phyloP scores from a whole-genome alignment of 148 eudicot genomes.

The Heliosperma pusillum region DNA sequence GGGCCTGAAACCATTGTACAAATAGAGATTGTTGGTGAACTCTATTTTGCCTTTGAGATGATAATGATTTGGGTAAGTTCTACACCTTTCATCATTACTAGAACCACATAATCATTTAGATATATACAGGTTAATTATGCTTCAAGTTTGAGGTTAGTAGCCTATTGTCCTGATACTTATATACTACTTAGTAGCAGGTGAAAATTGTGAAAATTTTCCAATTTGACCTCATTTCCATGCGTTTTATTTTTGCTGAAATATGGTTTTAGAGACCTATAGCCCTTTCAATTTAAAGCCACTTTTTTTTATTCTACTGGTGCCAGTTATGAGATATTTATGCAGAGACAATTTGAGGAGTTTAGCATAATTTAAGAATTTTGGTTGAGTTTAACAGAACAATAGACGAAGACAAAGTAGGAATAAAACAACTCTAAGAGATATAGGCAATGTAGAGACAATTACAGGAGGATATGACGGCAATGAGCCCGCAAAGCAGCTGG shows the following conservation, averaged over 20 bases:
- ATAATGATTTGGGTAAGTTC: slow-evolving; percentile 61
- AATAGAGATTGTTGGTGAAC: slow-evolving; percentile 86
- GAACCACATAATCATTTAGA: background rate
- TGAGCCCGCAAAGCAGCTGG: no score
- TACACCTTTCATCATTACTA: background rate
- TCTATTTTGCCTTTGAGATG: slow-evolving; percentile 79
- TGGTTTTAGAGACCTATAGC: background rate
- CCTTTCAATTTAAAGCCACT: background rate
- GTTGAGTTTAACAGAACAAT: no score
- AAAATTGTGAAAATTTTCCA: background rate
- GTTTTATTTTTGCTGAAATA: background rate
- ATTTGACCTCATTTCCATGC: background rate
- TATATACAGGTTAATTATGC: background rate
- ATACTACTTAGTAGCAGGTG: background rate
- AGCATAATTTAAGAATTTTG: no score
- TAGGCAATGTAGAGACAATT: no score
- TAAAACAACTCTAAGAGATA: no score
- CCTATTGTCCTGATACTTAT: background rate
- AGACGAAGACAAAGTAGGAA: no score
- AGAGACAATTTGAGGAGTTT: no score
- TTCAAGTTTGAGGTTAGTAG: background rate
- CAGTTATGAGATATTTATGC: no score
- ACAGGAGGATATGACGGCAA: no score
- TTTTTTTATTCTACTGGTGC: background rate
- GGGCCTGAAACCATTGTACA: slow-evolving; percentile 95